Evolutionary conservation across 108 stramenopile genomes (phyloP), one percentile per base, ranked within the genome.

Genomic region (Epipyxis sp.): DNA sequence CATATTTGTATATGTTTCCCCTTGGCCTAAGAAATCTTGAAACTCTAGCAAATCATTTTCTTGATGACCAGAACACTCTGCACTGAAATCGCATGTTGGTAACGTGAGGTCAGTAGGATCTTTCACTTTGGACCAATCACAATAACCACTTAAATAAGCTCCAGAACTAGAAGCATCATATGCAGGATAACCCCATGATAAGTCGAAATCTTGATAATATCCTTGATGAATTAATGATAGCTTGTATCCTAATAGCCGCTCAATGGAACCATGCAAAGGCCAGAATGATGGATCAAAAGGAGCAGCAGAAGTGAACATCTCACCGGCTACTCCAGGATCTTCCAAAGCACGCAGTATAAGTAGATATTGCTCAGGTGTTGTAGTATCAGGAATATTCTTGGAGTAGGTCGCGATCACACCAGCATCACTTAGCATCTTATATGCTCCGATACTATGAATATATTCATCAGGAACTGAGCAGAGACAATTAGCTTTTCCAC

Each of bases 301-400:
- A 1, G 81, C 81, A 6, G 81, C 39, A 20, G 81, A 82, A 20
- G 81, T 82, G 79, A 67, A 82, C 79, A 82, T 61, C 79, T 82
- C 81, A 40, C 81, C 81, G n/a, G 54, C 80, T 40, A 37, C 76
- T 42, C 81, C 81, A 13, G 80, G 79, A 76, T 82, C 35, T 61
- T 76, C 80, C 35, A 82, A 40, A 25, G 76, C 30, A 25, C 59
- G 54, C 69, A 80, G 76, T 27, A 82, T 80, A 32, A 61, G 77
- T 0, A 16, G 13, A 42, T 58, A 82, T 20, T 80, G 35, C 1
- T 80, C 1, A 3, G 76, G 32, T 25, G 59, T 72, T 30, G 6
- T 74, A n/a, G 20, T 16, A 41, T 80, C 79, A n/a, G n/a, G n/a
- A 59, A 76, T 35, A 34, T 81, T 79, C 41, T 81, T 74, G 0